These are phyloP conservation scores for Lolium rigidum DNA, from an alignment of 176 grass and related monocot genomes.

Conservation along the genomic window DNA sequence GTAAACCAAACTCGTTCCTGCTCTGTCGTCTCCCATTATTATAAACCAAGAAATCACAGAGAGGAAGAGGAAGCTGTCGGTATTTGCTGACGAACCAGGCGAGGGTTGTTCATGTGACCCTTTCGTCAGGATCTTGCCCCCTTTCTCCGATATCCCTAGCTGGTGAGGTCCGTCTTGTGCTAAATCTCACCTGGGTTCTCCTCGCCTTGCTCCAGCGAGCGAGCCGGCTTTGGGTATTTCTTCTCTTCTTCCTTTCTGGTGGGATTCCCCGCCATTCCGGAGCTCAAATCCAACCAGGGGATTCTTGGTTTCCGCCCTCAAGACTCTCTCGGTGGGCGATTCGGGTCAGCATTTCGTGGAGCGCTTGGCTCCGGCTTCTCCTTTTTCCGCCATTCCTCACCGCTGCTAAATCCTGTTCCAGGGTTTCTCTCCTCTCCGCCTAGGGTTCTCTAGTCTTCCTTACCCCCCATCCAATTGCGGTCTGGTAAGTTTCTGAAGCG, in stretches of 20 bases:
- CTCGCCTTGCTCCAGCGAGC: neutral
- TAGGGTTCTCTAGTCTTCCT: neutral
- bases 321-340: neutral
- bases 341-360: constrained; percentile 14
- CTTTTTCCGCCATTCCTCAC: neutral
- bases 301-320: neutral
- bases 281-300: neutral
- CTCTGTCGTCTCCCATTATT: neutral
- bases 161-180: neutral
- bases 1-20: neutral
- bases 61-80: constrained; percentile 1
- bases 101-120: constrained; percentile 27
- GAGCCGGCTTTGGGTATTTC: constrained; percentile 5
- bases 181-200: constrained; percentile 11
- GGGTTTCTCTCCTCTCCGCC: neutral
- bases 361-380: neutral
- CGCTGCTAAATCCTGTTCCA: constrained; percentile 5
- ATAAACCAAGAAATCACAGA: neutral
- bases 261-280: constrained; percentile 19
- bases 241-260: neutral
- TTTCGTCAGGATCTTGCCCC: constrained; percentile 2
- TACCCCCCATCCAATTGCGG: neutral
- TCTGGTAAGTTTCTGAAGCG: neutral
- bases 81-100: constrained; percentile 38
- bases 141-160: neutral